Base-by-base conservation (phyloP, 306 rosid genomes). In the Pyrus pyrifolia region DNA sequence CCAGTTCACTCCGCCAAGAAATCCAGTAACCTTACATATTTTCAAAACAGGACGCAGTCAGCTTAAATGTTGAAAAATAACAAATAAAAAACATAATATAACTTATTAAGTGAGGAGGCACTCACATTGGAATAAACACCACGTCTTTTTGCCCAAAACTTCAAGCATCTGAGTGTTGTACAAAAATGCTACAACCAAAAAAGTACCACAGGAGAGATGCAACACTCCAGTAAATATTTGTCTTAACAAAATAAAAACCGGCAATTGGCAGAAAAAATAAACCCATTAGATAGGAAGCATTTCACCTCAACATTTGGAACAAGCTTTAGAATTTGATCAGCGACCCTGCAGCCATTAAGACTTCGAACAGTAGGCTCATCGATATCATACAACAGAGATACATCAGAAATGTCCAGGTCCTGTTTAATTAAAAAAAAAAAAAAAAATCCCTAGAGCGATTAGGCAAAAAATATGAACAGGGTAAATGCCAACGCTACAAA, bases 1-100 rank as follows among this genome's bases (percentile, higher is more conserved):
- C 97, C 97, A 93, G 78, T 93, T 93, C 69, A 93, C 97, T 73
- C 98, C 98, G 18, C 98, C 98, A 78, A 93, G 98, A 86, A 91
- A 93, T 66, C 98, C 98, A 52, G 97, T 91, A 67, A 93, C 96
- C 98, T 93, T 60, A 74, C 59, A 67, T 61, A 17, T 64, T 30
- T 25, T 64, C 51, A 12, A 51, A 44, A 38, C 8, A 42, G 42
- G 22, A 49, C 7, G 1, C 19, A 46, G 42, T 42, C 3, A 10
- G 23, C 5, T 2, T 13, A 30, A 27, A 53, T 5, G 19, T 45
- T 30, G 4, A 59, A 30, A 31, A 4, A 44, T 25, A 13, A 46
- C 14, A 46, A 46, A 46, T 13, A 14, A 14, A 46, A 49, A 49
- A 15, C 35, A n/a, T 13, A 9, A 51, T 21, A 22, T 27, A 22